Percentiles rank a stretch among this genome's conserved stretches.
These are phyloP conservation scores for Umbellularia californica DNA, from an alignment of 164 flowering plant species.

Conservation along the genomic window DNA sequence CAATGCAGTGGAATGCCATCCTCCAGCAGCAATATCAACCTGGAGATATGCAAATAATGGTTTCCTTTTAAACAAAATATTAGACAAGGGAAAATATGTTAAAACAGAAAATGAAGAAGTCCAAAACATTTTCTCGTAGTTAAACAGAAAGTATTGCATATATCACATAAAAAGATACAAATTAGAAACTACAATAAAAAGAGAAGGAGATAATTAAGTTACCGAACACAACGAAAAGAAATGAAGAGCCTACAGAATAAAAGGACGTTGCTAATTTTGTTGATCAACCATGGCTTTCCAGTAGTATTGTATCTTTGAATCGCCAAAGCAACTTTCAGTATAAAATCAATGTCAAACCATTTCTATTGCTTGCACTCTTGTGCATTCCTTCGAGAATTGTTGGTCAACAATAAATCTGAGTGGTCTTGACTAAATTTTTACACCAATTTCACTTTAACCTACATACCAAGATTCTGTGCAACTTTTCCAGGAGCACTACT, in stretches of 20 bases:
- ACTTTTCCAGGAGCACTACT: background rate
- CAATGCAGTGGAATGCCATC: conserved; percentile 98
- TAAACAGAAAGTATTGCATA: background rate
- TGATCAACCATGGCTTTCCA: background rate
- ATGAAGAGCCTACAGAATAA: background rate
- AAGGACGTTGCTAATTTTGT: background rate
- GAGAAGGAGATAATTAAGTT: background rate
- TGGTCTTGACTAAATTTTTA: background rate
- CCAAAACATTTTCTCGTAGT: background rate
- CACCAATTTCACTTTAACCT: background rate
- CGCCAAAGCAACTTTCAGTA: background rate
- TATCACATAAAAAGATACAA: background rate
- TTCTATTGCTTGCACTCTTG: background rate
- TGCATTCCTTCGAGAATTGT: background rate
- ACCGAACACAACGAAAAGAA: background rate
- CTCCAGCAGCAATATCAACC: conserved; percentile 99
- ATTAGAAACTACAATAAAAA: background rate
- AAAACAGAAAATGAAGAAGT: too few species aligned
- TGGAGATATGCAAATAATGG: conserved; percentile 11
- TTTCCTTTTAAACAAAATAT: background rate
- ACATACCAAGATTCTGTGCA: background rate
- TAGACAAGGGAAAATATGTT: background rate
- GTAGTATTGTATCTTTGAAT: background rate
- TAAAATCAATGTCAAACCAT: background rate
- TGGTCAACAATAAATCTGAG: too few species aligned